Base-by-base conservation (phyloP, 306 rosid species). In the Quercus wislizeni region DNA sequence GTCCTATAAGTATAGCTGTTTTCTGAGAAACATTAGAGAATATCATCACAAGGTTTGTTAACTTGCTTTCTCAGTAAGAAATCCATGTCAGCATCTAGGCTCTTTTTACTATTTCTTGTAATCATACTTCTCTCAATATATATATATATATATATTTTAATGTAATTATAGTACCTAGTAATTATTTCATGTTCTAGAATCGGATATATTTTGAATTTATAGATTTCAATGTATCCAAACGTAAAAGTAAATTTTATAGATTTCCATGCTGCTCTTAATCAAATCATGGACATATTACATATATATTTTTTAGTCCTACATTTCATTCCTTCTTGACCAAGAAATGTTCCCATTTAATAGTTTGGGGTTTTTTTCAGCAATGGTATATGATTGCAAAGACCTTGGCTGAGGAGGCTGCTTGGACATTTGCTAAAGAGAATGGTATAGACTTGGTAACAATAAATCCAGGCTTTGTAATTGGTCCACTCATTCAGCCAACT, bases 391-490 rank as follows among this genome's bases (percentile, higher is more conserved):
- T 80, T 63, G 74, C 85, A 9, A 85, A 85, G 52, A 74, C 75
- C 4, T 78, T 85, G 52, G 88, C 88, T 6, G 88, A 85, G 73
- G 78, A 85, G 19, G 83, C 80, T 49, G 88, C 88, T 33, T 81
- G 83, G 83, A 81, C 55, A 51, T 85, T 80, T 38, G 75, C 82
- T 2, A 23, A 78, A 28, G 83, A 19, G 25, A 81, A 81, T 46
- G 77, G 76, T 1, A 77, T 85, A 25, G 82, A 84, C 52, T 13
- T 84, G 43, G 76, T 84, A 1, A 14, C 85, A 5, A 64, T 84
- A 5, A 73, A 80, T 28, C 85, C 87, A 5, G 35, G 71, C 5
- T 46, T 59, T 51, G 83, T 74, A 23, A 58, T 74, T 41, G 88
- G 85, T 54, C 88, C 88, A 18, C 69, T 69, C 21, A 70, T 85